Evolutionary conservation across 257 asterid species (phyloP).

Genomic region (Eucommia ulmoides): DNA sequence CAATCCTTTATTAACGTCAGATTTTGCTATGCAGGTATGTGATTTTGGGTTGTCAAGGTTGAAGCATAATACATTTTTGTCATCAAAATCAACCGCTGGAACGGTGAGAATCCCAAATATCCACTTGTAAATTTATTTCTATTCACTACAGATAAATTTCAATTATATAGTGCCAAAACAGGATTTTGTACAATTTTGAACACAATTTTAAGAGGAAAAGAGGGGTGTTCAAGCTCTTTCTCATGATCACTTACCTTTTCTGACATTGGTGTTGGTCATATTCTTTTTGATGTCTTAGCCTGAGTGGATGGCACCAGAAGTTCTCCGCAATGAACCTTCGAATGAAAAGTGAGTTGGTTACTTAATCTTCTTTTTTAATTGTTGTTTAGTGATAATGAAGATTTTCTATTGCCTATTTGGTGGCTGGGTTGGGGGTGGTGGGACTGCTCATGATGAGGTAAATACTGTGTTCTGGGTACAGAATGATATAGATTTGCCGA

Average conservation of each 20-base stretch:
- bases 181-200: too few relatives aligned
- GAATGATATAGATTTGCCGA: too few relatives aligned
- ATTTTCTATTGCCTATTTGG: too few relatives aligned
- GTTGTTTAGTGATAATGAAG: too few relatives aligned
- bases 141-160: too few relatives aligned
- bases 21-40: slow-evolving; percentile 52
- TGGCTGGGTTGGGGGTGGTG: too few relatives aligned
- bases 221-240: too few relatives aligned
- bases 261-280: slow-evolving; percentile 2
- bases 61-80: slow-evolving; percentile 96
- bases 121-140: slow-evolving; percentile 9
- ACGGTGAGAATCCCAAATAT: slow-evolving; percentile 49
- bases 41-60: slow-evolving; percentile 98
- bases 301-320: slow-evolving; percentile 99
- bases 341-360: slow-evolving; percentile 96
- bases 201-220: too few relatives aligned
- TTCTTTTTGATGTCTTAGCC: slow-evolving; percentile 43
- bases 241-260: neutral
- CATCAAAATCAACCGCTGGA: slow-evolving; percentile 98
- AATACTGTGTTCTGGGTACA: too few relatives aligned
- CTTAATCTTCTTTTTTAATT: too few relatives aligned
- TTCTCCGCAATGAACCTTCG: slow-evolving; percentile 96
- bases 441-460: too few relatives aligned
- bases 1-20: slow-evolving; percentile 6
- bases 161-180: too few relatives aligned